These are phyloP conservation scores for Chenopodium quinoa DNA, from an alignment of 148 eudicot species.

Conservation along the genomic window DNA sequence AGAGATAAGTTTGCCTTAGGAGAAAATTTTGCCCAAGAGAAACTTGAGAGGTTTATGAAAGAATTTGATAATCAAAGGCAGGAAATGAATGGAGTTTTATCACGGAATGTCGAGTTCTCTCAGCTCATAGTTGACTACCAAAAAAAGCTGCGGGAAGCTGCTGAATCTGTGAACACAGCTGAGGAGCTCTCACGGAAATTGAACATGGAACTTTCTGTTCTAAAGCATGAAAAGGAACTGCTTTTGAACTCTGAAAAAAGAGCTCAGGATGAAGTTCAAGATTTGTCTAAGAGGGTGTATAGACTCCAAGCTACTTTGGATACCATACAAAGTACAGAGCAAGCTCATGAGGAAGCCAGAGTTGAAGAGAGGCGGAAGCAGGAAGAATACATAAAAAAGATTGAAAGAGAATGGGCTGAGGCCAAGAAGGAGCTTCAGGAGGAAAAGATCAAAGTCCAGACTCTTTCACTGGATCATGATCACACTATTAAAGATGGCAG, in stretches of 20 bases:
- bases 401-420: slow-evolving; percentile 95
- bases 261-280: slow-evolving; percentile 82
- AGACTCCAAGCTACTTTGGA: slow-evolving; percentile 90
- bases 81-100: slow-evolving; percentile 59
- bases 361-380: slow-evolving; percentile 69
- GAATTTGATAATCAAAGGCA: slow-evolving; percentile 83
- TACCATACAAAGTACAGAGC: slow-evolving; percentile 69
- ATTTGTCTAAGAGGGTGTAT: slow-evolving; percentile 71
- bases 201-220: slow-evolving; percentile 72
- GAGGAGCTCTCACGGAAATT: slow-evolving; percentile 75
- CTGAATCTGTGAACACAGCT: slow-evolving; percentile 60
- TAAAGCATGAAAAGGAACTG: slow-evolving; percentile 79
- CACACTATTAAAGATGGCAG: slow-evolving; percentile 55
- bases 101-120: slow-evolving; percentile 89
- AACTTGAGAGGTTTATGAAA: slow-evolving; percentile 68
- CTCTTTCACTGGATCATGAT: slow-evolving; percentile 63
- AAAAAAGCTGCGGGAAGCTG: slow-evolving; percentile 70
- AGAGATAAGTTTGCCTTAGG: slow-evolving; percentile 66
- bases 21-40: slow-evolving; percentile 65
- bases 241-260: slow-evolving; percentile 77
- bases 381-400: slow-evolving; percentile 62
- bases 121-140: slow-evolving; percentile 83
- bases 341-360: slow-evolving; percentile 86
- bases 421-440: slow-evolving; percentile 83
- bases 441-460: slow-evolving; percentile 57